Conservation (phyloP, 2,329 filamentous ascomycete genomes). For the Cordyceps fumosorosea region DNA sequence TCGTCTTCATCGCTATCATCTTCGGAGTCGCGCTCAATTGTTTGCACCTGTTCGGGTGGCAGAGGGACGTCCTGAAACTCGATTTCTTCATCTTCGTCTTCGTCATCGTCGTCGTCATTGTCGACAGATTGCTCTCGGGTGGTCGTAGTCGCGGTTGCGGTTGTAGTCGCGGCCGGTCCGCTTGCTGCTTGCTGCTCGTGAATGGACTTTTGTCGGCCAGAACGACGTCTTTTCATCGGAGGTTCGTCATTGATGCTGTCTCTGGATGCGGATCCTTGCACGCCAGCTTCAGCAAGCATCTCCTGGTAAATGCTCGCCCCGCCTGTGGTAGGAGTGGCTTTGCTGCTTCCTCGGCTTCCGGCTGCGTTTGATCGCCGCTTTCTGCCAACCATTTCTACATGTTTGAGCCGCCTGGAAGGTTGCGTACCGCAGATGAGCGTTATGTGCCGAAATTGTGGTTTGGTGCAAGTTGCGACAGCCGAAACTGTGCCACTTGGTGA, state of each 20-base stretch:
- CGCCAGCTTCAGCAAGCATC: constrained; percentile 44
- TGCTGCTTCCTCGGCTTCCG: constrained; percentile 14
- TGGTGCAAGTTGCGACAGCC: not conserved
- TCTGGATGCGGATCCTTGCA: constrained; percentile 20
- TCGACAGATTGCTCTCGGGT: constrained; percentile 20
- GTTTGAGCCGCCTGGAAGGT: not conserved
- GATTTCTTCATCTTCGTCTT: constrained; percentile 31
- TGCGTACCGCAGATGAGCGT: constrained; percentile 5
- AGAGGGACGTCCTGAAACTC: constrained; percentile 46
- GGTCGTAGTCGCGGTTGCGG: not conserved
- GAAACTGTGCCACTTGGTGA: not conserved
- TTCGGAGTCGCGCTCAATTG: constrained; percentile 42
- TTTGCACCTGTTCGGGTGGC: constrained; percentile 44
- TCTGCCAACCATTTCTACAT: constrained; percentile 25
- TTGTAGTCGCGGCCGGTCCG: not conserved
- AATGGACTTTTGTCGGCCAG: constrained; percentile 14
- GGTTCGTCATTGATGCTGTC: constrained; percentile 27
- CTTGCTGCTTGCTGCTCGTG: not conserved
- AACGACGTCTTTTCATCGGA: constrained; percentile 34
- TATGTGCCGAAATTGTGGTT: not conserved
- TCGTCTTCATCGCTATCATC: constrained; percentile 37
- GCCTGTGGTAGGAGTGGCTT: constrained; percentile 11
- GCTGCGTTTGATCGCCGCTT: constrained; percentile 22
- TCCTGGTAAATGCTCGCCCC: constrained; percentile 39
- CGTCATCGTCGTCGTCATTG: constrained; percentile 26